These are phyloP conservation scores for Wickerhamiella slavikovae DNA, from an alignment of 805 yeast species.

Conservation along the genomic window DNA sequence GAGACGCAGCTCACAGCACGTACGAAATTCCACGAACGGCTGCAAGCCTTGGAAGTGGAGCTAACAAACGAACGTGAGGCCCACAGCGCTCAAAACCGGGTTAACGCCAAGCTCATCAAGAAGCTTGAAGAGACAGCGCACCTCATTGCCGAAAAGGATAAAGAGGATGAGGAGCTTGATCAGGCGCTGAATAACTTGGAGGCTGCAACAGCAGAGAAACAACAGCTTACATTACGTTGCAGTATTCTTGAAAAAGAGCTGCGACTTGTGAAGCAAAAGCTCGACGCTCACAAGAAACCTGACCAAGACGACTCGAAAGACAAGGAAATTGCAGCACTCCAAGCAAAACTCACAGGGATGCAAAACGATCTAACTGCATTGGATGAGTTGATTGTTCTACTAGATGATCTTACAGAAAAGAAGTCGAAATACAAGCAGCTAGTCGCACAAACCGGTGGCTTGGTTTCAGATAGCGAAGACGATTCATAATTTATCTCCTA, in stretches of 20 bases:
- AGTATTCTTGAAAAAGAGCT: neutral
- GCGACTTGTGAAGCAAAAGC: neutral
- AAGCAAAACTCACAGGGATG: conserved; percentile 4
- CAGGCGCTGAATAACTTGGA: conserved; percentile 1
- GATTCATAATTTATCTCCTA: conserved; percentile 25
- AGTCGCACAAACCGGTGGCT: conserved; percentile 33
- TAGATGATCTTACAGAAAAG: conserved; percentile 58
- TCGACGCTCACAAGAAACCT: neutral
- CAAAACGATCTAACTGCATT: conserved; percentile 24
- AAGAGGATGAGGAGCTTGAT: conserved; percentile 7
- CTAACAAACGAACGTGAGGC: conserved; percentile 15
- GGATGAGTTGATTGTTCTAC: conserved; percentile 58
- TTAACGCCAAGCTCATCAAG: conserved; percentile 25
- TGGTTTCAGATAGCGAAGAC: conserved; percentile 51
- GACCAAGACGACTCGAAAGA: neutral
- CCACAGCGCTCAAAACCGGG: conserved; percentile 5
- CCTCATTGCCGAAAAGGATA: conserved; percentile 7
- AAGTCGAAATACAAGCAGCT: conserved; percentile 34
- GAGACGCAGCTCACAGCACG: conserved; percentile 8
- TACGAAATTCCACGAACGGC: conserved; percentile 11
- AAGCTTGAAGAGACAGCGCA: conserved; percentile 19
- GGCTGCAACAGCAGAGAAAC: neutral
- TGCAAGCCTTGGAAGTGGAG: conserved; percentile 18
- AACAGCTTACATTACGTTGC: neutral
- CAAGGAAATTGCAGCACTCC: neutral